These are phyloP conservation scores for Penicillium chermesinum DNA, from an alignment of 495 filamentous ascomycete genomes.

Conservation along the genomic window DNA sequence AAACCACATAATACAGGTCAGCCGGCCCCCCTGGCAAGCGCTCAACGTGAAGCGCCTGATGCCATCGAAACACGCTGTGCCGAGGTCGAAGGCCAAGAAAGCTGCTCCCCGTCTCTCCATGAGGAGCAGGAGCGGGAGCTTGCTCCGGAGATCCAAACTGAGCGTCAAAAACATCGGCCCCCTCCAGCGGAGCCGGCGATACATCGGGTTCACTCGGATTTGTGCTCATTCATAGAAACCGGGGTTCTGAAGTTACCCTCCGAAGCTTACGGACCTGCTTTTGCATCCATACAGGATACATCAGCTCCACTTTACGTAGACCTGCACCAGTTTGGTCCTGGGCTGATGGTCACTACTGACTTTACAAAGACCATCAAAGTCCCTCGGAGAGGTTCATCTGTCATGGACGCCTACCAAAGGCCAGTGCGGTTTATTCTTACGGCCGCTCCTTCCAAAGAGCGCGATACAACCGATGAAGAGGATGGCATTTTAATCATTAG, in stretches of 20 bases:
- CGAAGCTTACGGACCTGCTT: slow-evolving; percentile 45
- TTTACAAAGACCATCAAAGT: slow-evolving; percentile 47
- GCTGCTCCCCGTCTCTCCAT: slow-evolving; percentile 40
- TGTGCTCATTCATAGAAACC: slow-evolving; percentile 35
- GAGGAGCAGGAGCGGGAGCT: slow-evolving; percentile 72
- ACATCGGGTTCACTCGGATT: slow-evolving; percentile 43
- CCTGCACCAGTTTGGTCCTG: slow-evolving; percentile 29
- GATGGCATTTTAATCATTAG: slow-evolving; percentile 55
- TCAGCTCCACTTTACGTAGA: slow-evolving; percentile 30
- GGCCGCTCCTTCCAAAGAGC: too few species aligned
- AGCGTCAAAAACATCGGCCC: slow-evolving; percentile 52
- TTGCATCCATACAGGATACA: slow-evolving; percentile 37
- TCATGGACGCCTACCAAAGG: neutral
- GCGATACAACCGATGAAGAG: too few species aligned
- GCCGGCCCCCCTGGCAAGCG: neutral
- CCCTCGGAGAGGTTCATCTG: neutral
- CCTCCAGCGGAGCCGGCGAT: slow-evolving; percentile 22
- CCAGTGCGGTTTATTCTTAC: neutral
- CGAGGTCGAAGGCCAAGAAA: slow-evolving; percentile 35
- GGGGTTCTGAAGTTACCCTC: slow-evolving; percentile 14
- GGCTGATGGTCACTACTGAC: slow-evolving; percentile 51
- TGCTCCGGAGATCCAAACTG: slow-evolving; percentile 55
- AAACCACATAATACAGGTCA: too few species aligned
- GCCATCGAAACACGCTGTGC: slow-evolving; percentile 36
- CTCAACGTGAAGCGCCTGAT: slow-evolving; percentile 46